Conservation (phyloP, 768 basidiomycete species). For the Russula sp. region DNA sequence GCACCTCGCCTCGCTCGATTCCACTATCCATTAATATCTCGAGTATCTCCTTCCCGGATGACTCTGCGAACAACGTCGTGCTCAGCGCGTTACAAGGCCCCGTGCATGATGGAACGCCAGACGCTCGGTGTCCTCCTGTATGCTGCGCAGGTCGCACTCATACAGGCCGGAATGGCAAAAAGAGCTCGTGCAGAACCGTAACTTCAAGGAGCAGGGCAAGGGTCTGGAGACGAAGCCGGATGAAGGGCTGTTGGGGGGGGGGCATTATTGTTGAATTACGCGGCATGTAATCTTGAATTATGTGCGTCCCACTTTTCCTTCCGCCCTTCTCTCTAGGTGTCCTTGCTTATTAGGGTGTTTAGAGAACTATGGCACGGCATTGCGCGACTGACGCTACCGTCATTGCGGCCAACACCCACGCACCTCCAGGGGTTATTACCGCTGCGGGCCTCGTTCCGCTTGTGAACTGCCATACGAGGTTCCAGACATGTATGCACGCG, state of each 20-base stretch:
- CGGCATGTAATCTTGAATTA: slow-evolving; percentile 88
- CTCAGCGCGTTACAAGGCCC: slow-evolving; percentile 83
- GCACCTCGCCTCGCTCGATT: slow-evolving; percentile 49
- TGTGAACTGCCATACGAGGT: slow-evolving; percentile 74
- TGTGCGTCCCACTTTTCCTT: slow-evolving; percentile 39
- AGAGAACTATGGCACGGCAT: slow-evolving; percentile 87
- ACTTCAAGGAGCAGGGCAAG: slow-evolving; percentile 75
- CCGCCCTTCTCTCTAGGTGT: neutral
- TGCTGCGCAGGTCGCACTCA: neutral
- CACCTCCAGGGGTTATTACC: slow-evolving; percentile 83
- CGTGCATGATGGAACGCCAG: slow-evolving; percentile 83
- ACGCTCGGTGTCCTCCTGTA: slow-evolving; percentile 49
- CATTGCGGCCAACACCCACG: slow-evolving; percentile 51
- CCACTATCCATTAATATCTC: slow-evolving; percentile 88
- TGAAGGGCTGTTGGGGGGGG: slow-evolving; percentile 48
- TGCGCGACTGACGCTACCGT: slow-evolving; percentile 78
- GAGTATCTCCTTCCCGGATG: slow-evolving; percentile 71
- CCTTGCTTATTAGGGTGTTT: neutral
- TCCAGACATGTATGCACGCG: slow-evolving; percentile 71
- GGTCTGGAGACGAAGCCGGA: slow-evolving; percentile 81
- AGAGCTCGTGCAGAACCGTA: slow-evolving; percentile 92
- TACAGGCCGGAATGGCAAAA: neutral
- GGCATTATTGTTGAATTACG: slow-evolving; percentile 80
- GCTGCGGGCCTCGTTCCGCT: slow-evolving; percentile 73
- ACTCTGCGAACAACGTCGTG: slow-evolving; percentile 50